Evolutionary conservation across 148 eudicot genomes (phyloP), one percentile per base, ranked within the genome.

Genomic region (Camellia lanceoleosa): DNA sequence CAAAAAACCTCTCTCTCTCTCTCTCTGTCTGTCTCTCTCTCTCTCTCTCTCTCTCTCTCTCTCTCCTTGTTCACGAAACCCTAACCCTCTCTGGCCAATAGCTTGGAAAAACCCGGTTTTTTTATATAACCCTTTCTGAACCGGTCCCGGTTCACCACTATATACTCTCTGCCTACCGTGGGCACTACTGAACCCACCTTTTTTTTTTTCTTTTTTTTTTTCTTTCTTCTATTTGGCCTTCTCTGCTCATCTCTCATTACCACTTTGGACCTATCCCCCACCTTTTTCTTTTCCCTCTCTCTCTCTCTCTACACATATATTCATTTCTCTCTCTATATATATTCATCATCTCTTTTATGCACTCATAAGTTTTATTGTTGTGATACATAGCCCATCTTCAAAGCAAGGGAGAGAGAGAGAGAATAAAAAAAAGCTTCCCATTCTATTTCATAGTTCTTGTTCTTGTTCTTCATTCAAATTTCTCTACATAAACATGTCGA

Each of bases 401-500:
- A 54, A 73, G 61, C 51, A 18, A 44, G 6, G 11, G 11, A 23
- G 75, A 54, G 61, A 11, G 42, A 23, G 42, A 23, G 75, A 51
- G 59, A 49, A 54, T 11, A 54, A 46, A 44, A 9, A 74, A 38
- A 74, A 42, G 20, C 5, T 55, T 75, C 9, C 3, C 14, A 16
- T 5, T 64, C 13, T 7, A 30, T 30, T 10, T 64, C 23, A 3
- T 18, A 16, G 42, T 73, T 15, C 44, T 51, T 41, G 14, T 38
- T 71, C 0, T 43, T 23, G 67, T 2, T 46, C 52, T 72, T 54
- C 54, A 19, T 30, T 30, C 38, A 30, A 30, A 42, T 73, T 55
- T 5, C 18, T 44, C 18, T 44, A 7, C 55, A 64, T 5, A 61
- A 63, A 46, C 64, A 87, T 87, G 89, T 84, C 94, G 77, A 88